Evolutionary conservation across 2,329 filamentous ascomycete genomes (phyloP).

Genomic region (Aspergillus hiratsukae): DNA sequence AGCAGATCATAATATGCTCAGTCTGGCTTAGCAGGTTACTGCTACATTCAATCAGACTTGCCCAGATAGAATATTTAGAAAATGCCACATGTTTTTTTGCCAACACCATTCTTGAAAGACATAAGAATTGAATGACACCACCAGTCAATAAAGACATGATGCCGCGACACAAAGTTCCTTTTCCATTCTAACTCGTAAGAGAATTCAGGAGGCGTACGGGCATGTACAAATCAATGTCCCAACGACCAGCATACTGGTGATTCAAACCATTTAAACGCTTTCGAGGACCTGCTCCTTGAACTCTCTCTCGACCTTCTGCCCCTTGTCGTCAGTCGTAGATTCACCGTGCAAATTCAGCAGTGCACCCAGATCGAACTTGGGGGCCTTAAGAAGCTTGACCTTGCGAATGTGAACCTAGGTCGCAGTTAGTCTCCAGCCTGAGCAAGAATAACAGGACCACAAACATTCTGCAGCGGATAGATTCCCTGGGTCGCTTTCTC

Average conservation of each 20-base stretch:
- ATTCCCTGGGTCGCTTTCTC: conserved; percentile 99
- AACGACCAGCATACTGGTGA: conserved; percentile 64
- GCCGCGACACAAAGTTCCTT: not conserved
- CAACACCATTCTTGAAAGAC: not conserved
- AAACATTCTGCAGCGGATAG: conserved; percentile 98
- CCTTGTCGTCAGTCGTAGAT: conserved; percentile 90
- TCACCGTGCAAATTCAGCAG: conserved; percentile 97
- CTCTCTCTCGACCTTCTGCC: conserved; percentile 97
- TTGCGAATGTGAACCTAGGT: conserved; percentile 96
- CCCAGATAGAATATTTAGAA: not conserved
- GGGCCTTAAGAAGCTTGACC: conserved; percentile 97
- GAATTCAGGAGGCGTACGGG: conserved; percentile 25
- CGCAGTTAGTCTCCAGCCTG: conserved; percentile 29
- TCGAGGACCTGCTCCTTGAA: conserved; percentile 98
- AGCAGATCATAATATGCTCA: no score
- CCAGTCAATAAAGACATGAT: not conserved
- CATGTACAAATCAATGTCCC: conserved; percentile 73
- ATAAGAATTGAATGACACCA: not conserved
- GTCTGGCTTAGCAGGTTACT: no score
- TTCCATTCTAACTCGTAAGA: conserved; percentile 23
- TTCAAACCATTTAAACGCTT: conserved; percentile 65
- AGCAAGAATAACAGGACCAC: conserved; percentile 22
- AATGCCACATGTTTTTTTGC: not conserved
- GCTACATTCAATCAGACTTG: not conserved
- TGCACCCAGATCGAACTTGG: conserved; percentile 98